Percentiles rank a stretch among this genome's conserved stretches.
phyloP scores from a whole-genome alignment of 1,139 yeast genomes.

The Saccharomyces hybrid region DNA sequence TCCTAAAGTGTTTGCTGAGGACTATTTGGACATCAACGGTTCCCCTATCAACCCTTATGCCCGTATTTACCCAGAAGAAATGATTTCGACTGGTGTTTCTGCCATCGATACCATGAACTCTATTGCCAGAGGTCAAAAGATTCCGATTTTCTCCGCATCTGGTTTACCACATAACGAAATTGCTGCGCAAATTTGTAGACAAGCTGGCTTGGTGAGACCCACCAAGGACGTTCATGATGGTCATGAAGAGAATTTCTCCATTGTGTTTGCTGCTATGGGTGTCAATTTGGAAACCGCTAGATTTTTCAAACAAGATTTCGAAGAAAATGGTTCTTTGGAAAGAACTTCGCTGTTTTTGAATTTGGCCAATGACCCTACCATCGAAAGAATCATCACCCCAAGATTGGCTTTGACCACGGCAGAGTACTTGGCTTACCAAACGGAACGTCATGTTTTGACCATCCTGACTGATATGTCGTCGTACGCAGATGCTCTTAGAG shows the following conservation, averaged over 20 bases:
- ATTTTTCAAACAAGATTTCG: slow-evolving; percentile 97
- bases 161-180: slow-evolving; percentile 99
- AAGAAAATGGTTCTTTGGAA: slow-evolving; percentile 96
- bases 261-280: slow-evolving; percentile 98
- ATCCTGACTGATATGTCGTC: slow-evolving; percentile 98
- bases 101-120: slow-evolving; percentile 99
- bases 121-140: slow-evolving; percentile 99
- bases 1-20: slow-evolving; percentile 97
- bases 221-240: slow-evolving; percentile 99
- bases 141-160: slow-evolving; percentile 96
- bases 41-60: slow-evolving; percentile 97
- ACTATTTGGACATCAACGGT: slow-evolving; percentile 94
- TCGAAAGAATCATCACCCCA: slow-evolving; percentile 98
- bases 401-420: slow-evolving; percentile 99
- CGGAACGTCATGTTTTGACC: slow-evolving; percentile 97
- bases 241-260: slow-evolving; percentile 97
- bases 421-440: slow-evolving; percentile 95
- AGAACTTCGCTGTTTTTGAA: slow-evolving; percentile 94
- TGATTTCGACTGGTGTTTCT: slow-evolving; percentile 97
- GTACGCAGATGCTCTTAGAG: slow-evolving; percentile 98
- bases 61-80: slow-evolving; percentile 98
- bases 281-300: slow-evolving; percentile 86
- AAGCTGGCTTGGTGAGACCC: slow-evolving; percentile 98
- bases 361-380: slow-evolving; percentile 98
- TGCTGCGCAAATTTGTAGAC: slow-evolving; percentile 99